Evolutionary conservation across 2,329 filamentous ascomycete species (phyloP), one percentile per base, ranked within the genome.

Genomic region (Fusarium compactum): DNA sequence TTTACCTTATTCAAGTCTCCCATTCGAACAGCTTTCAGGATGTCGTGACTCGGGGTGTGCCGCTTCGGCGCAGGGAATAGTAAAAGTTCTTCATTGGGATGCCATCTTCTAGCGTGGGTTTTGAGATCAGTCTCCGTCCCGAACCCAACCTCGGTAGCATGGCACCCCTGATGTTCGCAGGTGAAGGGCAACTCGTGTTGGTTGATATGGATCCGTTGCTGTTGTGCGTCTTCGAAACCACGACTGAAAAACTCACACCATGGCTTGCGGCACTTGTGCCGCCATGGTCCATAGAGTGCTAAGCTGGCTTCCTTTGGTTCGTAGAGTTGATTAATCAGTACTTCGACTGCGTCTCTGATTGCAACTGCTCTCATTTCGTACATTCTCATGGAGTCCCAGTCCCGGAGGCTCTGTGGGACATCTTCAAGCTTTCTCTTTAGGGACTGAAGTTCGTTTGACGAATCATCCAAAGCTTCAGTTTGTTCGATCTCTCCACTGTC

Each of bases 341-440:
- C 24, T 27, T 14, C 11, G 11, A 46, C 14, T n/a, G 44, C 24
- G 10, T 8, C 9, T 27, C 44, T 27, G 5, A 46, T 8, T 15
- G 24, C 8, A 27, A n/a, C 7, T 3, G n/a, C 3, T 10, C 44
- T 11, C 18, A 27, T n/a, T 46, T 46, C 44, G 8, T 46, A 46
- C 1, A 9, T 0, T 6, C 7, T 27, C 1, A 46, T 15, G 1
- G 0, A 14, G 6, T 6, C 1, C 44, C 44, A 46, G 18, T 46
- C 11, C 11, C 18, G 18, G 1, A 46, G 44, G 7, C 2, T 15
- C 3, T n/a, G 8, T 5, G 24, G 24, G 5, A 46, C 2, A n/a
- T 3, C 8, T 27, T 27, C 3, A 6, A 46, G 24, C 4, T 27
- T 15, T 5, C 4, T 27, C 18, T 46, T n/a, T 2, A 27, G 16